These are phyloP conservation scores for Xylariaceae sp. DNA, from an alignment of 2,329 filamentous ascomycete species.

Conservation along the genomic window DNA sequence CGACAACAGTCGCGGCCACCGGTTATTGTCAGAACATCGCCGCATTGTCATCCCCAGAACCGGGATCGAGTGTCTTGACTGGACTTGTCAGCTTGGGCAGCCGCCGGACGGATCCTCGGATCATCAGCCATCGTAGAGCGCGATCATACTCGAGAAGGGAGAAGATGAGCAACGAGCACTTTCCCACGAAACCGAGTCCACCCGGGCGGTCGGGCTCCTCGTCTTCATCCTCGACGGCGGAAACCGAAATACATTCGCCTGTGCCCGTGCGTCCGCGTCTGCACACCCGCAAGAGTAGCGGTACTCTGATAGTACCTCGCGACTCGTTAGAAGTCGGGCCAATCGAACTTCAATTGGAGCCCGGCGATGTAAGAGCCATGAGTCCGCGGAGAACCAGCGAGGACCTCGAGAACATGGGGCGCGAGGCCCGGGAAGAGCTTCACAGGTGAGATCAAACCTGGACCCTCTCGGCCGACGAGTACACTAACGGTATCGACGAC, in stretches of 20 bases:
- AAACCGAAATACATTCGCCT: conserved; percentile 39
- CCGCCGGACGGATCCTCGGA: too few species aligned
- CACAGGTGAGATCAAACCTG: conserved; percentile 39
- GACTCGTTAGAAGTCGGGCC: conserved; percentile 68
- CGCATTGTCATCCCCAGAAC: too few species aligned
- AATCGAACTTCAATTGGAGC: conserved; percentile 67
- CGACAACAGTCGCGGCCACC: too few species aligned
- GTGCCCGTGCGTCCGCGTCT: conserved; percentile 57
- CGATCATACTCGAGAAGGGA: too few species aligned
- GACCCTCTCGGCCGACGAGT: too few species aligned
- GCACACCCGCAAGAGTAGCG: conserved; percentile 68
- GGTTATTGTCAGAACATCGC: too few species aligned
- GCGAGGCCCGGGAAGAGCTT: conserved; percentile 65
- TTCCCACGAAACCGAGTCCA: conserved; percentile 16
- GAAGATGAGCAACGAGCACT: conserved; percentile 17
- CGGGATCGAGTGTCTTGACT: too few species aligned
- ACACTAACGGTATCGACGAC: conserved; percentile 6
- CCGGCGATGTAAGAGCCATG: conserved; percentile 89
- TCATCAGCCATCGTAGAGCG: too few species aligned
- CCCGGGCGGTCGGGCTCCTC: conserved; percentile 23
- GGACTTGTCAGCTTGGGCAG: too few species aligned
- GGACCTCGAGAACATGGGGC: conserved; percentile 80
- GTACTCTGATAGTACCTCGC: conserved; percentile 73
- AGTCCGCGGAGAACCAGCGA: conserved; percentile 85
- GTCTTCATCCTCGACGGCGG: conserved; percentile 20